Evolutionary conservation across 805 yeast genomes (phyloP).

Genomic region (Candida michaelii): DNA sequence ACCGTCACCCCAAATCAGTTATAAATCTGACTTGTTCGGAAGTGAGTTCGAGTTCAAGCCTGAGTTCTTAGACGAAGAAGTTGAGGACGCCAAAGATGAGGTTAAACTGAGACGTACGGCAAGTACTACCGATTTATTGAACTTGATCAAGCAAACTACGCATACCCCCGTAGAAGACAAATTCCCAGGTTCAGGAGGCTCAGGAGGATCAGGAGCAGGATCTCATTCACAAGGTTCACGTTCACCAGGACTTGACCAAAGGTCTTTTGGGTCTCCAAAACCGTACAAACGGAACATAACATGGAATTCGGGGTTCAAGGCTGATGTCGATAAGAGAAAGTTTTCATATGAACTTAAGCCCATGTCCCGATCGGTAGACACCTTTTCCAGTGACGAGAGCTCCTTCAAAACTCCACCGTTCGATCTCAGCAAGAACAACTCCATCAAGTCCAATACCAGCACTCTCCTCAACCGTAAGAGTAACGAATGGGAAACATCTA

Average conservation of each 20-base stretch:
- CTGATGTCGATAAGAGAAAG: constrained; percentile 1
- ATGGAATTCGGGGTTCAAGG: neutral
- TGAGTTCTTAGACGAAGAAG: constrained; percentile 5
- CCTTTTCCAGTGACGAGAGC: constrained; percentile 25
- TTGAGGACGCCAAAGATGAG: constrained; percentile 8
- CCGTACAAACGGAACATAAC: neutral
- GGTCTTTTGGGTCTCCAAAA: neutral
- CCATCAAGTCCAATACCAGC: constrained; percentile 10
- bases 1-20: constrained; percentile 42
- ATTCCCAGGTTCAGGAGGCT: too few relatives aligned
- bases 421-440: constrained; percentile 14
- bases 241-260: neutral
- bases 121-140: constrained; percentile 16
- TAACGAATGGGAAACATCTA: constrained; percentile 4
- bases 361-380: constrained; percentile 30
- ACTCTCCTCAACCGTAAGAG: neutral
- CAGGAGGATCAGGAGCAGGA: too few relatives aligned
- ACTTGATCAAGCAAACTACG: constrained; percentile 10
- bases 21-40: constrained; percentile 30
- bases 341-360: constrained; percentile 28
- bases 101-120: constrained; percentile 18
- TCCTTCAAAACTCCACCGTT: constrained; percentile 16
- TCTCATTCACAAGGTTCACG: neutral
- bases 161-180: constrained; percentile 9
- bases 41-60: constrained; percentile 15